Evolutionary conservation across 768 basidiomycete genomes (phyloP).

Genomic region (Ephemerocybe angulata): DNA sequence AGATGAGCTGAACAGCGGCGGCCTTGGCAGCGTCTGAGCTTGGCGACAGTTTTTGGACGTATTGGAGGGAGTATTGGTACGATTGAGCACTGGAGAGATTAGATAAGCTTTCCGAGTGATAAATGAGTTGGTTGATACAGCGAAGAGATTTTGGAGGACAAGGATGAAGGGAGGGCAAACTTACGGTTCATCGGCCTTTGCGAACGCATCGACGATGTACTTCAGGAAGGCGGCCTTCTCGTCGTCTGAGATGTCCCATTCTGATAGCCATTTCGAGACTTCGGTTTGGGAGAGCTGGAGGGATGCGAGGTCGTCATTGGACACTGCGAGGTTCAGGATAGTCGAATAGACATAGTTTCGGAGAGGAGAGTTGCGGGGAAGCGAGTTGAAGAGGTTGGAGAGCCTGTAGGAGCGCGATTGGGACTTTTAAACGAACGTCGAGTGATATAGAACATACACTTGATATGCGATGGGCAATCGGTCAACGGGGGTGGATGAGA

Average conservation of each 20-base stretch:
- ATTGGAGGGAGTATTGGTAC: slow-evolving; percentile 62
- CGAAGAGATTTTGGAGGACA: not conserved
- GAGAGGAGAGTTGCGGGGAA: slow-evolving; percentile 61
- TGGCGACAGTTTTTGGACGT: slow-evolving; percentile 57
- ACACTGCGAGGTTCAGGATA: slow-evolving; percentile 56
- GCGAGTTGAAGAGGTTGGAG: slow-evolving; percentile 78
- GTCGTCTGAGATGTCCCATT: slow-evolving; percentile 64
- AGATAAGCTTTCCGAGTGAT: not conserved
- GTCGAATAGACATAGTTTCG: slow-evolving; percentile 60
- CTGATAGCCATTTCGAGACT: slow-evolving; percentile 74
- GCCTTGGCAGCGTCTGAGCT: slow-evolving; percentile 47
- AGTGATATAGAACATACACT: slow-evolving; percentile 47
- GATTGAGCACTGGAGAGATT: slow-evolving; percentile 43
- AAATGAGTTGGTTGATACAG: not conserved
- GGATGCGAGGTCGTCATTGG: slow-evolving; percentile 58
- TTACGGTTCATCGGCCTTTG: slow-evolving; percentile 57
- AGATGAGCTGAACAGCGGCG: slow-evolving; percentile 60
- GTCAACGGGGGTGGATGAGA: slow-evolving; percentile 52
- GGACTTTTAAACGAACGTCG: not conserved
- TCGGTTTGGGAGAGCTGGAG: slow-evolving; percentile 57
- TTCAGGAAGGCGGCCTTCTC: slow-evolving; percentile 68
- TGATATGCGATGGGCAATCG: slow-evolving; percentile 67
- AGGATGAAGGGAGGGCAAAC: slow-evolving; percentile 23
- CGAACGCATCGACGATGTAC: slow-evolving; percentile 54
- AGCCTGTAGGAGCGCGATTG: slow-evolving; percentile 41